Conservation (phyloP, 441 rosid genomes). For the Biscutella auriculata region DNA sequence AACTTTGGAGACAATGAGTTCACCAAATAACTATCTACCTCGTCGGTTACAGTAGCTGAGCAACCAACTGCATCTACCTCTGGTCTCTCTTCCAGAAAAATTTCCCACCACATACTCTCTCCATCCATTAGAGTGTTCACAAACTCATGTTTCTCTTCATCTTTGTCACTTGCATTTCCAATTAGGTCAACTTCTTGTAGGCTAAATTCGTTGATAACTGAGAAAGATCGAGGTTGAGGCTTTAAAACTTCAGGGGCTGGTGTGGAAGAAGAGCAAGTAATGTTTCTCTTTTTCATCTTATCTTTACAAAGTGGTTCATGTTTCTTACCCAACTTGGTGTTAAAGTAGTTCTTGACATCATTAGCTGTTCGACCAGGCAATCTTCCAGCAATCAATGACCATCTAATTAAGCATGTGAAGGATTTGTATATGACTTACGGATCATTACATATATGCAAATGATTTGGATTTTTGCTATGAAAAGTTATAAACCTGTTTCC, state of each 20-base stretch:
- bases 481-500: conserved; percentile 27
- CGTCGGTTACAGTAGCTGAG: no score
- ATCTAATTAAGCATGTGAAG: conserved; percentile 20
- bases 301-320: neutral
- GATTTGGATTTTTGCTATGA: no score
- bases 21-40: no score
- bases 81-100: no score
- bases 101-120: conserved; percentile 24
- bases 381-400: conserved; percentile 47
- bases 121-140: neutral
- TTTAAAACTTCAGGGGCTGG: conserved; percentile 18
- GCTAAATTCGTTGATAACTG: neutral
- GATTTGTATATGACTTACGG: no score
- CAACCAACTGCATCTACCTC: no score
- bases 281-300: neutral
- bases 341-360: conserved; percentile 42
- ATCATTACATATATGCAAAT: no score
- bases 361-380: conserved; percentile 45
- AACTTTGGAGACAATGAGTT: no score
- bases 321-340: conserved; percentile 26
- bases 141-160: neutral
- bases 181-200: no score
- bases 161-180: neutral
- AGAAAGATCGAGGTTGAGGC: conserved; percentile 22
- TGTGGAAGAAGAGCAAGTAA: neutral